Conservation (phyloP, 257 asterid species). For the Solanum pinnatisectum region DNA sequence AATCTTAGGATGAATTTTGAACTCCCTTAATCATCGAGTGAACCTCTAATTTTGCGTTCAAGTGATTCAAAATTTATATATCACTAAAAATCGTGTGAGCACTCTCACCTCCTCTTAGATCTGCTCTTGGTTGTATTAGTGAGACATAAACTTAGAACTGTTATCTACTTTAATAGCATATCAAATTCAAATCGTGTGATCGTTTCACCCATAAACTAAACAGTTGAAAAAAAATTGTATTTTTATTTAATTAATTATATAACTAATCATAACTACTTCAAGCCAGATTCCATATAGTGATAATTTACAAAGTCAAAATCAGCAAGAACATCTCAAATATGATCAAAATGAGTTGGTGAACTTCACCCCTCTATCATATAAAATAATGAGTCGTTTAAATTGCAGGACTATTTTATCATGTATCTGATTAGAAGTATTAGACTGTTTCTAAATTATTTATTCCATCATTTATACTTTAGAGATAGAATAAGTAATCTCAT, state of each 20-base stretch:
- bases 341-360: not conserved
- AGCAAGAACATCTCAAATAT: not conserved
- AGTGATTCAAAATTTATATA: not conserved
- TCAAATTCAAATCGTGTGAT: not conserved
- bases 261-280: not conserved
- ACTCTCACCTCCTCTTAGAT: too few relatives aligned
- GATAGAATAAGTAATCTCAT: too few relatives aligned
- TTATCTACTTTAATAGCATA: not conserved
- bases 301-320: not conserved
- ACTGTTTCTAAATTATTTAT: too few relatives aligned
- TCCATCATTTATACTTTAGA: accelerated
- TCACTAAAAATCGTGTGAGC: too few relatives aligned
- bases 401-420: too few relatives aligned
- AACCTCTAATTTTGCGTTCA: too few relatives aligned
- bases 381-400: too few relatives aligned
- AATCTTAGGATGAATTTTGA: accelerated
- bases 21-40: too few relatives aligned
- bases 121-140: not conserved
- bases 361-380: not conserved
- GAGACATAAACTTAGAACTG: not conserved
- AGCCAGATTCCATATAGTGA: not conserved
- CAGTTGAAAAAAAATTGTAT: not conserved
- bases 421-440: too few relatives aligned
- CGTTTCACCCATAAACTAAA: not conserved
- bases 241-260: not conserved